Conservation (phyloP, 257 asterid species). For the Marsdenia floribunda region DNA sequence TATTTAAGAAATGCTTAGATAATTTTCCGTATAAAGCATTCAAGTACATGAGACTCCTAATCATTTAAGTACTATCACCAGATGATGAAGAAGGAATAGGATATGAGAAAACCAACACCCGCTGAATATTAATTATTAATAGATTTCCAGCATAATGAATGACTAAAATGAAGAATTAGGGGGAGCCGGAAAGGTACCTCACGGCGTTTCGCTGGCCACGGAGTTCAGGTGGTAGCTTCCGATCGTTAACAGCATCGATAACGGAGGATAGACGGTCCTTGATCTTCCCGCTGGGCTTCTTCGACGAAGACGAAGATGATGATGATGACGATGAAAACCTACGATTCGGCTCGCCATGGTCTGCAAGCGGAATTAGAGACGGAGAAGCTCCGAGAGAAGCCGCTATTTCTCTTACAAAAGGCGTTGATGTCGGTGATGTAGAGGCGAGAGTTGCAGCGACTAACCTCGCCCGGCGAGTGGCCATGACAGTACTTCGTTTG, state of each 20-base stretch:
- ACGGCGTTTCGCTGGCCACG: slow-evolving; percentile 80
- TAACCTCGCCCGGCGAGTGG: slow-evolving; percentile 35
- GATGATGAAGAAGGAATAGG: neutral
- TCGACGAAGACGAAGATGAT: slow-evolving; percentile 20
- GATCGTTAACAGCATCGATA: slow-evolving; percentile 69
- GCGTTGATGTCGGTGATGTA: slow-evolving; percentile 19
- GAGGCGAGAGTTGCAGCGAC: slow-evolving; percentile 7
- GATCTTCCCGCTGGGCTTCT: slow-evolving; percentile 29
- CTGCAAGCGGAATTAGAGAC: neutral
- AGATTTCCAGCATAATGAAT: neutral
- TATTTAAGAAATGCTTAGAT: neutral
- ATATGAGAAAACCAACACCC: neutral
- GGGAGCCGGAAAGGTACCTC: slow-evolving; percentile 29
- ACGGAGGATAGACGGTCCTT: slow-evolving; percentile 73
- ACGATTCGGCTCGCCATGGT: slow-evolving; percentile 12
- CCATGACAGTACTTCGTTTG: slow-evolving; percentile 34
- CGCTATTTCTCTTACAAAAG: slow-evolving; percentile 22
- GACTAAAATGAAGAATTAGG: neutral
- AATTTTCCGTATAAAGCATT: neutral
- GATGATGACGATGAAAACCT: slow-evolving; percentile 31
- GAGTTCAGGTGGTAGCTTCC: slow-evolving; percentile 86
- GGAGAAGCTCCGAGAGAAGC: slow-evolving; percentile 12
- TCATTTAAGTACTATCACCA: neutral
- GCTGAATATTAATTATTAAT: neutral
- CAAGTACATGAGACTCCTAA: neutral